A percentile compares a stretch with the other conserved stretches of the same genome.
Evolutionary conservation across 371 early-diverging fungal genomes (phyloP).

Genomic region (Funneliformis caledonium): DNA sequence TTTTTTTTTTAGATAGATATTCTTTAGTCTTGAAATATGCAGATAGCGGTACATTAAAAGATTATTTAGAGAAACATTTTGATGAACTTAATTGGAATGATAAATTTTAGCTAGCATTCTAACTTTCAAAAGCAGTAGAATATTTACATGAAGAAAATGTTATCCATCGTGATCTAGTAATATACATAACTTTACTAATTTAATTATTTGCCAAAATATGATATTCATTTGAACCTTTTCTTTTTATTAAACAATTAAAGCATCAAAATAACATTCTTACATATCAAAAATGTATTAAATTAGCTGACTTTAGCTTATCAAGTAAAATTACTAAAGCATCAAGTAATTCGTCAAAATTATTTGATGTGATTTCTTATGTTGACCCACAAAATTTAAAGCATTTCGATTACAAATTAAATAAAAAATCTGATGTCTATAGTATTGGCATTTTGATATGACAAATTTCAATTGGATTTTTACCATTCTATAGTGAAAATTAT

Average conservation of each 20-base stretch:
- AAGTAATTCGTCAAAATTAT: neutral
- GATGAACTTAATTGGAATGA: constrained; percentile 4
- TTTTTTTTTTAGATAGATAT: neutral
- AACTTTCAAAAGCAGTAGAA: constrained; percentile 1
- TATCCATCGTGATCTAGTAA: constrained; percentile 15
- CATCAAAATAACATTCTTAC: neutral
- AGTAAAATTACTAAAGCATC: neutral
- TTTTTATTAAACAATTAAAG: neutral
- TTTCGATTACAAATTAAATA: no score
- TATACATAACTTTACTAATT: no score
- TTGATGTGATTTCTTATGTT: no score
- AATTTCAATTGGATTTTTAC: no score
- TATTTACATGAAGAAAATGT: constrained; percentile 19
- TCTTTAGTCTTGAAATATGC: constrained; percentile 7
- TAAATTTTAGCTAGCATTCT: neutral
- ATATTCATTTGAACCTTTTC: no score
- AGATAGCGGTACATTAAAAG: neutral
- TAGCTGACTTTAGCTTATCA: constrained; percentile 8
- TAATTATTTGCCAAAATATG: no score
- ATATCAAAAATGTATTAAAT: neutral
- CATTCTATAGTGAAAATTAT: no score
- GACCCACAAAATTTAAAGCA: no score
- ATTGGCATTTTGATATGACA: no score
- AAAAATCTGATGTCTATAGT: no score
- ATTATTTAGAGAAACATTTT: neutral